These are phyloP conservation scores for Fraxinus paxiana DNA, from an alignment of 305 asterid species.

Conservation along the genomic window DNA sequence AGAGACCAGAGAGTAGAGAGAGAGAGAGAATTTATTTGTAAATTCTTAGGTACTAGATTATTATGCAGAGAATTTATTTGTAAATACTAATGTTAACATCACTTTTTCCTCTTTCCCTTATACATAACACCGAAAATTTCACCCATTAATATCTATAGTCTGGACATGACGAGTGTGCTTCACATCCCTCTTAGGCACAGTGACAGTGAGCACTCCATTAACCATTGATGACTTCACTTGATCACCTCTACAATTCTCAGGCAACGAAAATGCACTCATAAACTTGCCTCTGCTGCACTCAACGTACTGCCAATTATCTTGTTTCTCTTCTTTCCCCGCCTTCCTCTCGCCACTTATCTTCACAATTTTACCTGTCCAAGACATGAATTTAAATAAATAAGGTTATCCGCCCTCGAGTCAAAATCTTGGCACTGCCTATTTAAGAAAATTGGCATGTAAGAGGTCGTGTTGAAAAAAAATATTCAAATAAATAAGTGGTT, in stretches of 20 bases:
- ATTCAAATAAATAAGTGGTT: background rate
- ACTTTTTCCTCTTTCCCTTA: background rate
- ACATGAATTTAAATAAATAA: background rate
- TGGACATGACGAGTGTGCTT: background rate
- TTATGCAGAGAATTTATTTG: background rate
- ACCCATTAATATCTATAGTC: background rate
- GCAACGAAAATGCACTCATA: conserved; percentile 14
- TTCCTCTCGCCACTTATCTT: conserved; percentile 26
- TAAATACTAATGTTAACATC: background rate
- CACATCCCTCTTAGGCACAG: background rate
- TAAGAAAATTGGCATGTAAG: background rate
- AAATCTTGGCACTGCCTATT: background rate
- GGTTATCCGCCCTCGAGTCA: background rate
- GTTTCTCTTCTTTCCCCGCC: conserved; percentile 2
- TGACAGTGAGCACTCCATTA: conserved; percentile 26
- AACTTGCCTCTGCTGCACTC: conserved; percentile 19
- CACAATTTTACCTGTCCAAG: background rate
- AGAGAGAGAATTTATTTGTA: background rate
- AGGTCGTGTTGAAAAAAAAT: background rate
- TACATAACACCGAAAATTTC: background rate
- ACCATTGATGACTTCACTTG: conserved; percentile 17
- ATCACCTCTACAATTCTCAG: conserved; percentile 22
- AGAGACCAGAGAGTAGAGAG: background rate
- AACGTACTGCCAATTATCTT: conserved; percentile 4
- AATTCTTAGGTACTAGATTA: background rate